Evolutionary conservation across 208 protist genomes (phyloP).

Genomic region (Histomonas meleagridis): DNA sequence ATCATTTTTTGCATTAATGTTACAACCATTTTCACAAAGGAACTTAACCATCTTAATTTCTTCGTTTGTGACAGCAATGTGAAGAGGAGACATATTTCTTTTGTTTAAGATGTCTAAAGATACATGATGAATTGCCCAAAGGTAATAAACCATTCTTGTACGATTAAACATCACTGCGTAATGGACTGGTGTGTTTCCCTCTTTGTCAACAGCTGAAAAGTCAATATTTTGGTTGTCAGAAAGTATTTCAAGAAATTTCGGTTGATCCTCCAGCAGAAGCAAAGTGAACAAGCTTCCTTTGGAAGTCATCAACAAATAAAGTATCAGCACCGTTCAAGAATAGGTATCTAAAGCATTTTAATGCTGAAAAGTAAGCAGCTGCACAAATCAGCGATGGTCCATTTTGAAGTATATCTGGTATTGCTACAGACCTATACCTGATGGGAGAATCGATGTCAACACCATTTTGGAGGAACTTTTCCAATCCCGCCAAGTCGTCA

Average conservation of each 20-base stretch:
- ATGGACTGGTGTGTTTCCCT: not conserved
- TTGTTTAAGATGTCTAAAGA: not conserved
- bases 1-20: not conserved
- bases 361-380: not conserved
- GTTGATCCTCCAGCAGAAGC: not conserved
- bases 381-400: not conserved
- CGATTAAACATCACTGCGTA: not conserved
- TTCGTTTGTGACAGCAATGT: not conserved
- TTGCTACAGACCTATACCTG: no score
- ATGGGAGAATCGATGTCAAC: no score
- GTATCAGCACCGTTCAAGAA: not conserved
- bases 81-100: not conserved
- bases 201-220: not conserved
- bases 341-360: not conserved
- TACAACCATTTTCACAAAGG: not conserved
- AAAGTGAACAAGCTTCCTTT: not conserved
- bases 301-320: not conserved
- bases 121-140: not conserved
- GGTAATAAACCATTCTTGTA: not conserved
- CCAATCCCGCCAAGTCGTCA: no score
- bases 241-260: not conserved
- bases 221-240: not conserved
- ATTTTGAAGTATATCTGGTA: not conserved
- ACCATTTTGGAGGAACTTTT: no score
- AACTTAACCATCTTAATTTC: not conserved